Conservation (phyloP, 306 rosid genomes). For the Trifolium subterraneum region DNA sequence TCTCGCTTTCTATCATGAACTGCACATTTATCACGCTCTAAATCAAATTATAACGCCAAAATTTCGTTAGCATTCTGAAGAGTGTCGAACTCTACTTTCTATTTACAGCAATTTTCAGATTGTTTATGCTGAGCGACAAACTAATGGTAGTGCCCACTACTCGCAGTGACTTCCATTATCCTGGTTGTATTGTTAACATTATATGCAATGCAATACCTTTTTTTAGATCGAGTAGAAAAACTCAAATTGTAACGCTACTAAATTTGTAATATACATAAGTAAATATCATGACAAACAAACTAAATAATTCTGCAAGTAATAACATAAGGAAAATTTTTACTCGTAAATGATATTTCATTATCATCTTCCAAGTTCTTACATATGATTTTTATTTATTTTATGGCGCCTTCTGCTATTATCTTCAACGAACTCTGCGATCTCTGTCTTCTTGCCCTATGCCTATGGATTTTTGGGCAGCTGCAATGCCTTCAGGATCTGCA, state of each 20-base stretch:
- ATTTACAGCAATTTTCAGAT: too few species aligned
- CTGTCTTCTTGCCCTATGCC: constrained; percentile 89
- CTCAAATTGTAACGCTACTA: background rate
- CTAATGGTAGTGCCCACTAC: background rate
- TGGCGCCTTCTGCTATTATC: background rate
- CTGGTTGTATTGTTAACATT: too few species aligned
- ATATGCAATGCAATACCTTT: background rate
- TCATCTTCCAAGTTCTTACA: constrained; percentile 17
- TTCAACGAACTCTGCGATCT: constrained; percentile 75
- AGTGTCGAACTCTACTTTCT: too few species aligned
- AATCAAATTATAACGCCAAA: too few species aligned
- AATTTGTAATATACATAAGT: constrained; percentile 8
- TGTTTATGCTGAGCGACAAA: too few species aligned
- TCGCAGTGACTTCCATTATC: too few species aligned
- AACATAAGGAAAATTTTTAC: background rate
- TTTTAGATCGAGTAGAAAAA: background rate
- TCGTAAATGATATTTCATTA: constrained; percentile 7
- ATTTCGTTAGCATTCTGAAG: too few species aligned
- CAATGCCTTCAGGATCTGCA: constrained; percentile 97
- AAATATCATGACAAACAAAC: constrained; percentile 10
- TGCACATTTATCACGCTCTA: too few species aligned
- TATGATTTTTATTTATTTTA: background rate
- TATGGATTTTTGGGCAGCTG: constrained; percentile 86
- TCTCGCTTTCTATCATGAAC: too few species aligned
- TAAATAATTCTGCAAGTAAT: background rate